Evolutionary conservation across 352 stramenopile genomes (phyloP).

Genomic region (Pythium vanterpoolii): DNA sequence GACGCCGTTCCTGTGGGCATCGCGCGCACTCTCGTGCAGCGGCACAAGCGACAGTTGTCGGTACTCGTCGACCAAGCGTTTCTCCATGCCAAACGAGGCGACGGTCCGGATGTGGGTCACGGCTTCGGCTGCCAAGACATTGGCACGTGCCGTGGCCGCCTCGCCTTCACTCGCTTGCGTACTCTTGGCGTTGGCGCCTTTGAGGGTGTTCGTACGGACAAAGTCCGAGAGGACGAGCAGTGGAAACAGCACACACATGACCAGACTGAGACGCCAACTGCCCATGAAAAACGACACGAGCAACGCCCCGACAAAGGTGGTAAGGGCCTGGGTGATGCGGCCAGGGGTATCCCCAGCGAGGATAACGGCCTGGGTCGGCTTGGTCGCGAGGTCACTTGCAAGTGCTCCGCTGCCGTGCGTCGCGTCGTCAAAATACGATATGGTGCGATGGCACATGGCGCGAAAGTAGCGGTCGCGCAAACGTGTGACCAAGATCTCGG

Average conservation of each 20-base stretch:
- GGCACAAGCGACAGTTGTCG: constrained; percentile 13
- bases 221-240: constrained; percentile 47
- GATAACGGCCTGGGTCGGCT: constrained; percentile 42
- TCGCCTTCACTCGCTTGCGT: background rate
- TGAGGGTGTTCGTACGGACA: constrained; percentile 27
- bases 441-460: constrained; percentile 34
- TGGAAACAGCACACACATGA: constrained; percentile 63
- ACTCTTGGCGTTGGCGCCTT: constrained; percentile 1
- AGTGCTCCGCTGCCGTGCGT: constrained; percentile 55
- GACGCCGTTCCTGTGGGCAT: constrained; percentile 17
- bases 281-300: constrained; percentile 61
- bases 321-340: constrained; percentile 36
- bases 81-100: constrained; percentile 39
- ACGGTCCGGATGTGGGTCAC: constrained; percentile 45
- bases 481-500: constrained; percentile 44
- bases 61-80: constrained; percentile 18
- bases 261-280: constrained; percentile 64
- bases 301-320: constrained; percentile 51
- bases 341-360: constrained; percentile 52
- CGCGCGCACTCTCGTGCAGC: background rate
- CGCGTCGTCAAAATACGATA: constrained; percentile 76
- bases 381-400: constrained; percentile 47
- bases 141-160: constrained; percentile 7
- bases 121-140: constrained; percentile 21
- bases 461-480: constrained; percentile 45